Percentiles rank a stretch among this genome's conserved stretches.
Evolutionary conservation across 345 rosid genomes (phyloP).

Genomic region (Cardamine resedifolia): DNA sequence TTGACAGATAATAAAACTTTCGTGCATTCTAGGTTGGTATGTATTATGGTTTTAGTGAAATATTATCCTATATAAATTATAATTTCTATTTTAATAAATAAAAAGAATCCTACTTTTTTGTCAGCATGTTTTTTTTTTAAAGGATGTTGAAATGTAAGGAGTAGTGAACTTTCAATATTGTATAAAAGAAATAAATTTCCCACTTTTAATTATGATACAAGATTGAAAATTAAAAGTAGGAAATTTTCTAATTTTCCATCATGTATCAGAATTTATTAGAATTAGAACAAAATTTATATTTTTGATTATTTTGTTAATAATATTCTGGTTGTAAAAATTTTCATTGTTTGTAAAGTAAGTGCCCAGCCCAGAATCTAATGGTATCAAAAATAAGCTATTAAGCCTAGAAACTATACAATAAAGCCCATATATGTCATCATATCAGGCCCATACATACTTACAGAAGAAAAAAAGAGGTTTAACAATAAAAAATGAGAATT

Average conservation of each 20-base stretch:
- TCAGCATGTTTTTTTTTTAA: too few relatives aligned
- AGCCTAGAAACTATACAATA: background rate
- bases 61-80: too few relatives aligned
- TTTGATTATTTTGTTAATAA: background rate
- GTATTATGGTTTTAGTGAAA: too few relatives aligned
- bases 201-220: too few relatives aligned
- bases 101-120: background rate
- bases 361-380: background rate
- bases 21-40: too few relatives aligned
- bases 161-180: background rate
- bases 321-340: background rate
- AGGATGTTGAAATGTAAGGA: background rate
- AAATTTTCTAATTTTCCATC: too few relatives aligned
- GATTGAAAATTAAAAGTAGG: too few relatives aligned
- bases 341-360: background rate
- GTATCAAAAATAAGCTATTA: background rate
- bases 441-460: background rate
- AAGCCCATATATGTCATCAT: background rate
- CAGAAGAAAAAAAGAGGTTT: background rate
- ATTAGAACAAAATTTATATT: too few relatives aligned
- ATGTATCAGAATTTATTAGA: too few relatives aligned
- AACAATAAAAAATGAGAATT: conserved; percentile 12
- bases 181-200: too few relatives aligned
- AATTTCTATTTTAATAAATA: too few relatives aligned
- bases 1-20: too few relatives aligned